A percentile compares a stretch with the other conserved stretches of the same genome.
These are phyloP conservation scores for Huntiella moniliformis DNA, from an alignment of 2,329 filamentous ascomycete genomes.

Conservation along the genomic window DNA sequence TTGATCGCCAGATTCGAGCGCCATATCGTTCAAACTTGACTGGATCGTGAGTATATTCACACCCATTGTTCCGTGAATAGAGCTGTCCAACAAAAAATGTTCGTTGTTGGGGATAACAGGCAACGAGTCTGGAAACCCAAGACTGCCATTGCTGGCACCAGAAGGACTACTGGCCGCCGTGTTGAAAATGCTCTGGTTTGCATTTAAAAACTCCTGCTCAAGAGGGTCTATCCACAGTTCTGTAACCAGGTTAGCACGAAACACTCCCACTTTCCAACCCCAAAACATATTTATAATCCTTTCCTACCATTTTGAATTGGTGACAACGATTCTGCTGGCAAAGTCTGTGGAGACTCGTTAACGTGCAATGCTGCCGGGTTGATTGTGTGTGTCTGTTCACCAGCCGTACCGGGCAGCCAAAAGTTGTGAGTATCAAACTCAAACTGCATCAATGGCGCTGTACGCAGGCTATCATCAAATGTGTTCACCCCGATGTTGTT, in stretches of 20 bases:
- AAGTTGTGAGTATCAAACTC: background rate
- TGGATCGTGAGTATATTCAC: constrained; percentile 77
- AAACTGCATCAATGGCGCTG: background rate
- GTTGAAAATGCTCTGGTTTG: constrained; percentile 2
- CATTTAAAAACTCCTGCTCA: constrained; percentile 4
- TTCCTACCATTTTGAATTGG: constrained; percentile 55
- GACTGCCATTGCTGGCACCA: constrained; percentile 85
- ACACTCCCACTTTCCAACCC: background rate
- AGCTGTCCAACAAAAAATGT: constrained; percentile 8
- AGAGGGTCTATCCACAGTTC: constrained; percentile 8
- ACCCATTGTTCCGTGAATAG: constrained; percentile 21
- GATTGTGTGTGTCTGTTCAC: constrained; percentile 27
- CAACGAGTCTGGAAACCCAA: constrained; percentile 29
- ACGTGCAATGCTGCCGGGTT: constrained; percentile 67
- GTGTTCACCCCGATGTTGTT: too few relatives aligned
- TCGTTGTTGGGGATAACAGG: constrained; percentile 11
- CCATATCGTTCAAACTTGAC: constrained; percentile 54
- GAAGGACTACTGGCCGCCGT: constrained; percentile 90
- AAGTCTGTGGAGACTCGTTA: constrained; percentile 39
- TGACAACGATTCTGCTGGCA: constrained; percentile 31
- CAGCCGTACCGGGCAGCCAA: constrained; percentile 33
- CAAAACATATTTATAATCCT: constrained; percentile 41
- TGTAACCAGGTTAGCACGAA: constrained; percentile 7
- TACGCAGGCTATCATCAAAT: background rate
- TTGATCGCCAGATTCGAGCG: constrained; percentile 22